Conservation (phyloP, 2,329 filamentous ascomycete genomes). For the Fusarium nelsonii region DNA sequence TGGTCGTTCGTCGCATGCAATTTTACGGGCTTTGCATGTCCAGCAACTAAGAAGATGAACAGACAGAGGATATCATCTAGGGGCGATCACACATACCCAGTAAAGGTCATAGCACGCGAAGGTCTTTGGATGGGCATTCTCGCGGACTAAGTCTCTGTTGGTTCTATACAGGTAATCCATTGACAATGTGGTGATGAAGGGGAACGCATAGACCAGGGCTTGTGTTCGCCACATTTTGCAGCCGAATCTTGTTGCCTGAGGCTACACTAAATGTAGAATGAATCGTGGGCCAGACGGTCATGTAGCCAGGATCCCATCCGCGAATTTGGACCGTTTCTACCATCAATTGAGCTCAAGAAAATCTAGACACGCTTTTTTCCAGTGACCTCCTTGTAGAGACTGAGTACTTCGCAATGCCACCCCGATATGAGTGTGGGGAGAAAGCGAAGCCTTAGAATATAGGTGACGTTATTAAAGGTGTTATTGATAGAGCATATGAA, state of each 20-base stretch:
- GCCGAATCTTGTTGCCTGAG: neutral
- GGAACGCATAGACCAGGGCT: neutral
- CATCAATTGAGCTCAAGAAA: no score
- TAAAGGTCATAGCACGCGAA: neutral
- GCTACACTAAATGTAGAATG: neutral
- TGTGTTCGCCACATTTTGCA: neutral
- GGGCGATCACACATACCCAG: neutral
- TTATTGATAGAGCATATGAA: no score
- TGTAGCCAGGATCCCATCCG: no score
- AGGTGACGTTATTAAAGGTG: no score
- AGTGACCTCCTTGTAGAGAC: no score
- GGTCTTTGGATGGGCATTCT: neutral
- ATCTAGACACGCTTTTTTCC: no score
- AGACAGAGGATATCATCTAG: neutral
- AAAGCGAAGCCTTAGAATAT: no score
- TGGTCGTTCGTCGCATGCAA: conserved; percentile 1
- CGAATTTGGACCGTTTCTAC: no score
- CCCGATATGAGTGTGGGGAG: no score
- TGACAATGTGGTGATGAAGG: neutral
- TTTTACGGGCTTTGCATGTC: conserved; percentile 4
- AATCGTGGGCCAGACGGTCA: neutral
- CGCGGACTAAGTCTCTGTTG: neutral
- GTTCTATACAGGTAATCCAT: neutral
- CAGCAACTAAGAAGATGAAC: neutral
- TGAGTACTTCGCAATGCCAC: no score